Evolutionary conservation across 2,329 filamentous ascomycete species (phyloP).

Genomic region (Grosmannia huntii): DNA sequence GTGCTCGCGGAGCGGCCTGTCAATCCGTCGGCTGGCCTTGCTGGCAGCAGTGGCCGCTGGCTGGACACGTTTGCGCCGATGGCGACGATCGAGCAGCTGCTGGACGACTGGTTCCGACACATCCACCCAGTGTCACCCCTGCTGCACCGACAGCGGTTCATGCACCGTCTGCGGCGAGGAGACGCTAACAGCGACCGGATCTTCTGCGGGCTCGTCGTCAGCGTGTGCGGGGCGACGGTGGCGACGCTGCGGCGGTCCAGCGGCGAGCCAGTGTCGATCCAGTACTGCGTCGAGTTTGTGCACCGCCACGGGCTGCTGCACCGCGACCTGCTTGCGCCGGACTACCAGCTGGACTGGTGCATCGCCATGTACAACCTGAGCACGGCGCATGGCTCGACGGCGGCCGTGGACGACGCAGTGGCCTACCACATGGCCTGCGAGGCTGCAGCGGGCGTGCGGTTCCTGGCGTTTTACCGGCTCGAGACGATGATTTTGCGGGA

Average conservation of each 20-base stretch:
- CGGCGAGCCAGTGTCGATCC: slow-evolving; percentile 15
- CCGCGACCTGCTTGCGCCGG: background rate
- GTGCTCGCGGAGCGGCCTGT: background rate
- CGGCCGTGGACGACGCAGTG: slow-evolving; percentile 1
- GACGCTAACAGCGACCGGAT: slow-evolving; percentile 15
- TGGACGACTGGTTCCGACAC: slow-evolving; percentile 23
- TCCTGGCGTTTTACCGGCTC: slow-evolving; percentile 18
- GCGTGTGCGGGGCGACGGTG: slow-evolving; percentile 21
- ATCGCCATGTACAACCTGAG: slow-evolving; percentile 24
- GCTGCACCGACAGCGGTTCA: slow-evolving; percentile 19
- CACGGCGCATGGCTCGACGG: slow-evolving; percentile 12
- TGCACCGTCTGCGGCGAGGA: slow-evolving; percentile 16
- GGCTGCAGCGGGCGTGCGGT: slow-evolving; percentile 18
- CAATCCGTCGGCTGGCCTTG: background rate
- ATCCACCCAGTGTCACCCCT: slow-evolving; percentile 23
- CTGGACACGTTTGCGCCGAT: slow-evolving; percentile 7
- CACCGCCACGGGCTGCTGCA: slow-evolving; percentile 16
- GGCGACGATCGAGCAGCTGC: slow-evolving; percentile 11
- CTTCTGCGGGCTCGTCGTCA: slow-evolving; percentile 22
- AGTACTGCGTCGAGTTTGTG: slow-evolving; percentile 17
- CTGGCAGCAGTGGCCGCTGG: background rate
- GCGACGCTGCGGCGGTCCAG: slow-evolving; percentile 18
- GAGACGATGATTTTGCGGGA: slow-evolving; percentile 14
- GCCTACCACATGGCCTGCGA: slow-evolving; percentile 13
- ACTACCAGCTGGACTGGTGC: slow-evolving; percentile 22